Base-by-base conservation (phyloP, 805 yeast species). In the Kazachstania africana region DNA sequence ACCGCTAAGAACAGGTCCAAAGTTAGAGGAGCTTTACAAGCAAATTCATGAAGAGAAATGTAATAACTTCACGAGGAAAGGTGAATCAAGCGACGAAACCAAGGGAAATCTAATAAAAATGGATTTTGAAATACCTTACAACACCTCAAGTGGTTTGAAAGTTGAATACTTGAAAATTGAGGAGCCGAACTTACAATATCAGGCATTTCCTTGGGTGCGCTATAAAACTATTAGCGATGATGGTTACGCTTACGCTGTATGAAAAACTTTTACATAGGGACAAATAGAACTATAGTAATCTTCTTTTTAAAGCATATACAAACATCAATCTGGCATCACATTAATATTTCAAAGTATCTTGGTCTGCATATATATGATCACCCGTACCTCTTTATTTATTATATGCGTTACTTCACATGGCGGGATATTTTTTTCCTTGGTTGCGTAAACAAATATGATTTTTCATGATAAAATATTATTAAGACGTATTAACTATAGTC, bases 171-270 rank as follows among this genome's bases (percentile, higher is more conserved):
- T 80, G 31, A 72, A 75, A 39, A 77, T 80, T 12, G 70, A 68
- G 16, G 93, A 80, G 44, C 69, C 66, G 5, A 66, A 63, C 31
- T 50, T 78, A 46, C 61, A 68, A 32, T 75, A 75, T 42, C 72
- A 80, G 5, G 69, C 81, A 26, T 79, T 80, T 47, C 87, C 91
- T 0, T 80, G 93, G 93, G 78, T 80, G 1, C 62, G 78, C 33
- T 78, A 79, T 45, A 55, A 66, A 36, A 67, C 69, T 4, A 39
- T 53, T 23, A 68, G 61, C 41, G 63, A 58, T 34, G 57, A 53
- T 9, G 63, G 54, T 24, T 60, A 63, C 33, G 54, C 53, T 18
- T 53, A 48, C n/a, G 22, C 9, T 19, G 8, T 19, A 19, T 19
- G 9, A 19, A 8, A 19, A 8, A 19, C 22, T 23, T 33, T 8